These are phyloP conservation scores for Russula ochroleuca DNA, from an alignment of 768 basidiomycete genomes.

Conservation along the genomic window DNA sequence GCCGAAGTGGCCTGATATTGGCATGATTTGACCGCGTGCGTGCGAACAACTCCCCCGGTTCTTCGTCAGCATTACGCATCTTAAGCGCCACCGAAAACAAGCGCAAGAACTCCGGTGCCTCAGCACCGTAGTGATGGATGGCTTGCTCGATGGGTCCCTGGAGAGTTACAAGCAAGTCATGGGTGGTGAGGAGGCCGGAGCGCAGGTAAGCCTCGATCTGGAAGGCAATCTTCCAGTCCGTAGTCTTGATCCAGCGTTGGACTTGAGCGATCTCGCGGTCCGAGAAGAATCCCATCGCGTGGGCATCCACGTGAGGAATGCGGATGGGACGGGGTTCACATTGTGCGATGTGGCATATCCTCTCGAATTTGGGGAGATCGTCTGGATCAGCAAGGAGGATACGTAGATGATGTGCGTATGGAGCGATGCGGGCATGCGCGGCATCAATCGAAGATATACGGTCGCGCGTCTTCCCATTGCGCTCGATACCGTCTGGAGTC, in stretches of 20 bases:
- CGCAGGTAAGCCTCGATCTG: slow-evolving; percentile 68
- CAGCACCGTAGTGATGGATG: background rate
- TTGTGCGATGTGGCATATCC: background rate
- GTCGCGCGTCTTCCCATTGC: background rate
- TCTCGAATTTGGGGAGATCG: background rate
- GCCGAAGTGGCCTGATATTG: background rate
- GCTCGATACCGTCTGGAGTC: background rate
- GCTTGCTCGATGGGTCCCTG: background rate
- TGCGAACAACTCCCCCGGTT: background rate
- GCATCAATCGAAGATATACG: background rate
- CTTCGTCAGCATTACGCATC: background rate
- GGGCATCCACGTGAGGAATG: background rate
- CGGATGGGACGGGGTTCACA: background rate
- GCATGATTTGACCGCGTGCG: background rate
- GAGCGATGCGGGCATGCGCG: background rate
- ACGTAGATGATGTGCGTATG: background rate
- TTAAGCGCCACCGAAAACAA: background rate
- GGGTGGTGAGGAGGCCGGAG: slow-evolving; percentile 57
- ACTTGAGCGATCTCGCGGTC: slow-evolving; percentile 28
- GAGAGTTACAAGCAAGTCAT: background rate
- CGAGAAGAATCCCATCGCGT: background rate
- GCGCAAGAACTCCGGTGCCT: background rate
- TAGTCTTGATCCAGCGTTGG: slow-evolving; percentile 39
- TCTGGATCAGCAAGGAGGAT: background rate
- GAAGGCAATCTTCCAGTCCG: slow-evolving; percentile 67